Evolutionary conservation across 2,329 filamentous ascomycete genomes (phyloP), one percentile per base, ranked within the genome.

Genomic region (Phyllachora maydis): DNA sequence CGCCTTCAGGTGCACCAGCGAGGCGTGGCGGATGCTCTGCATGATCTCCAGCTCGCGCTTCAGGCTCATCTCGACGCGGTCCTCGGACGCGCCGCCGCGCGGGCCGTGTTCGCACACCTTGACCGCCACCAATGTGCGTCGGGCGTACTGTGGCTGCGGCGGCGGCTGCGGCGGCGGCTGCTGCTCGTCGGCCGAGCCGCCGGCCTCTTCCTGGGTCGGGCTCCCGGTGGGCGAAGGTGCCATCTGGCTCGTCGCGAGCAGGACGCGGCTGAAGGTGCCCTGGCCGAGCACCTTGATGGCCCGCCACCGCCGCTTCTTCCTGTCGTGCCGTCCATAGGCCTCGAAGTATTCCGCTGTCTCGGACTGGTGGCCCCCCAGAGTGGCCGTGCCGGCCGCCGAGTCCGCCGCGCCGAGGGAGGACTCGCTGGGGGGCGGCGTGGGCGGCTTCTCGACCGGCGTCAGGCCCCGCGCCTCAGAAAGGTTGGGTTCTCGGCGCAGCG

Each of bases 61-160:
- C 32, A 98, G 53, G 27, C 82, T 90, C 49, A 88, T 79, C 47
- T 93, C 85, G 30, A 95, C 72, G 18, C 88, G 70, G 36, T 92
- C 78, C 43, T 92, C 82, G 23, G 88, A 88, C 4, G 83, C 85
- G 21, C 85, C 85, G 24, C 88, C 88, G 13, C 79, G 79, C 1
- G 88, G 85, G 4, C 85, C 88, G 47, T 92, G 82, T 45, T 93
- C 81, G 41, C 90, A 85, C 21, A 98, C 70, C 47, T 98, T 98
- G 41, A 98, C 70, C 2, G 88, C 88, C 3, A 95, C 88, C 9
- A 98, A 55, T 24, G 77, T 78, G 39, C 73, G 76, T n/a, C 71
- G 68, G 31, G 77, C 56, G 22, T 67, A 56, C 19, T 39, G 46
- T 23, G 30, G 33, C 29, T 25, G 43, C 26, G 32, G 35, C n/a